A percentile compares a stretch with the other conserved stretches of the same genome.
phyloP scores from a whole-genome alignment of 805 yeast genomes.

The Zygotorulaspora danielsina region DNA sequence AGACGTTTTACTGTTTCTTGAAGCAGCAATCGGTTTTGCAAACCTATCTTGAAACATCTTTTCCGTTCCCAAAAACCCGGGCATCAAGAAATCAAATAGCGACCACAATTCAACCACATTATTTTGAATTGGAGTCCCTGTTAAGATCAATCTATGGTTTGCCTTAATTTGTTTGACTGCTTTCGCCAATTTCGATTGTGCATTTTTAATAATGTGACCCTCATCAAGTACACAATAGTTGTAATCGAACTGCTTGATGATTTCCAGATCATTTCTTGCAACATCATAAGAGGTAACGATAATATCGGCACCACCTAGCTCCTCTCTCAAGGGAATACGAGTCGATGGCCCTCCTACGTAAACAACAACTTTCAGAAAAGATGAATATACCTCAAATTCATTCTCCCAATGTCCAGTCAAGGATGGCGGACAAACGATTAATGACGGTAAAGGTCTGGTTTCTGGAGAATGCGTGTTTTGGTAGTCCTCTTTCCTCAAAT shows the following conservation, averaged over 20 bases:
- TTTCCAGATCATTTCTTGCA: slow-evolving; percentile 82
- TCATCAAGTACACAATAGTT: slow-evolving; percentile 96
- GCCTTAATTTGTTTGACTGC: slow-evolving; percentile 81
- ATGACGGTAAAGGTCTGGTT: slow-evolving; percentile 70
- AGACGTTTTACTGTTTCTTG: slow-evolving; percentile 80
- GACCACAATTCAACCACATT: slow-evolving; percentile 98
- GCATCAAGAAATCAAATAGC: slow-evolving; percentile 94
- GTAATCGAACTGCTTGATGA: slow-evolving; percentile 57
- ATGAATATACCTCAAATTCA: slow-evolving; percentile 85
- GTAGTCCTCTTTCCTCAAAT: slow-evolving; percentile 70
- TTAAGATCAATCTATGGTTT: slow-evolving; percentile 82
- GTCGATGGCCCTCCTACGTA: slow-evolving; percentile 91
- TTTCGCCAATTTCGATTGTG: slow-evolving; percentile 80
- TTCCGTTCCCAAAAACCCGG: slow-evolving; percentile 95
- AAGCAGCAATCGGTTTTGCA: slow-evolving; percentile 96
- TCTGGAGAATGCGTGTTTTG: slow-evolving; percentile 56
- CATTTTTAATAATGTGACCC: slow-evolving; percentile 94
- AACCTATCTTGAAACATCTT: slow-evolving; percentile 89
- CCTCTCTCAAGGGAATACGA: slow-evolving; percentile 52
- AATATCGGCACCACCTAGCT: slow-evolving; percentile 62
- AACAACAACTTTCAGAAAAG: slow-evolving; percentile 73
- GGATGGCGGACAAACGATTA: slow-evolving; percentile 94
- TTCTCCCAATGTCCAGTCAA: slow-evolving; percentile 99
- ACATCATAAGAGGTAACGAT: slow-evolving; percentile 96
- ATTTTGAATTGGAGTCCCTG: slow-evolving; percentile 98